Percentiles rank a stretch among this genome's conserved stretches.
Conservation (phyloP, 1,284 basidiomycete species). For the Phaffia rhodozyma region DNA sequence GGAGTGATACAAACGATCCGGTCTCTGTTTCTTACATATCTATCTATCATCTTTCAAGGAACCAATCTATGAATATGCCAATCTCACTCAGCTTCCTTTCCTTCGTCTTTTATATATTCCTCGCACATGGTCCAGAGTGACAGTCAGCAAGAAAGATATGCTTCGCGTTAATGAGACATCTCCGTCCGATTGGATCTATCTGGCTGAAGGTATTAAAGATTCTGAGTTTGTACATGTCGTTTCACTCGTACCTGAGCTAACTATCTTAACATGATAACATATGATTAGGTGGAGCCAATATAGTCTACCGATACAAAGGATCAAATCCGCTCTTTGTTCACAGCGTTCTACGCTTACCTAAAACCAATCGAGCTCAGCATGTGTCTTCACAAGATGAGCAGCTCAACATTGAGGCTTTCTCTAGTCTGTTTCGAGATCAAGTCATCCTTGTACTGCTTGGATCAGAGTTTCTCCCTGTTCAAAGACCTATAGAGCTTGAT, state of each 20-base stretch:
- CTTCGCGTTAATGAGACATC: not conserved
- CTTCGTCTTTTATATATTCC: too few species aligned
- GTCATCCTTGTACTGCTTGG: conserved; percentile 9
- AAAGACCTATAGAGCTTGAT: not conserved
- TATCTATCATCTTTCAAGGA: too few species aligned
- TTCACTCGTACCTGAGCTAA: too few species aligned
- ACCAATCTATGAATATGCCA: too few species aligned
- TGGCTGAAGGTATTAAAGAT: not conserved
- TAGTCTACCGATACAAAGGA: conserved; percentile 12
- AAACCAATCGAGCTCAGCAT: not conserved
- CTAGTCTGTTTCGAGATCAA: not conserved
- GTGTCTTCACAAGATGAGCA: not conserved
- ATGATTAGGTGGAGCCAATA: conserved; percentile 11
- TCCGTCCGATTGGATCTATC: not conserved
- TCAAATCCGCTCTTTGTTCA: not conserved
- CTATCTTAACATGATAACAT: too few species aligned
- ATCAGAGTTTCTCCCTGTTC: not conserved
- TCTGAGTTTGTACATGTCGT: not conserved
- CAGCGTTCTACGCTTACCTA: conserved; percentile 8
- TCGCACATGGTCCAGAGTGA: not conserved
- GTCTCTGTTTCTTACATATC: too few species aligned
- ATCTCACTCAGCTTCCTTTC: too few species aligned
- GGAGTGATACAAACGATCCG: too few species aligned
- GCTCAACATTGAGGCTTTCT: not conserved
- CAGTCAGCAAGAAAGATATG: not conserved